These are phyloP conservation scores for Mycena latifolia DNA, from an alignment of 768 basidiomycete species.

Conservation along the genomic window DNA sequence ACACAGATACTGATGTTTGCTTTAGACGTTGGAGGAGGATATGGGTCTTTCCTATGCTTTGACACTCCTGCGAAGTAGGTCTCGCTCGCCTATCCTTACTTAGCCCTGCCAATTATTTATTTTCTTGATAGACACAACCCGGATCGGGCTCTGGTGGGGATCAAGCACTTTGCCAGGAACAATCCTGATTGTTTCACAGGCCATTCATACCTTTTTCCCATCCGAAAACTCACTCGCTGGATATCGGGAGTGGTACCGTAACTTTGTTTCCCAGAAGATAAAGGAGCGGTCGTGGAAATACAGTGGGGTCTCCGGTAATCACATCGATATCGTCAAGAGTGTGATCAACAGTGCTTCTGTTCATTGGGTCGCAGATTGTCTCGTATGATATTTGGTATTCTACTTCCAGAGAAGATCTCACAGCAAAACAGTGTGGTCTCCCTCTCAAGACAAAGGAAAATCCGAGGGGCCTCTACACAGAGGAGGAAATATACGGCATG, in stretches of 20 bases:
- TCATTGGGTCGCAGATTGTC: background rate
- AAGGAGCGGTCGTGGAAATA: slow-evolving; percentile 1
- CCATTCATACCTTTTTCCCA: slow-evolving; percentile 35
- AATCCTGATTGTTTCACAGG: slow-evolving; percentile 18
- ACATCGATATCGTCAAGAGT: background rate
- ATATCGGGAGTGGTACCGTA: background rate
- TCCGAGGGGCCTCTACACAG: slow-evolving; percentile 52
- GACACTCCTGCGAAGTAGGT: slow-evolving; percentile 41
- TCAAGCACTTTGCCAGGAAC: background rate
- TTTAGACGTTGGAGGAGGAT: no score
- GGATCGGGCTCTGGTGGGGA: slow-evolving; percentile 32
- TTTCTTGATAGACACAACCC: slow-evolving; percentile 31
- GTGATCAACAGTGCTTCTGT: background rate
- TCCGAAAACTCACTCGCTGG: background rate
- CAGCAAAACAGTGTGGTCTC: slow-evolving; percentile 28
- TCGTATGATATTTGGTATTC: background rate
- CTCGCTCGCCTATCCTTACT: no score
- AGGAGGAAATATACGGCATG: slow-evolving; percentile 57
- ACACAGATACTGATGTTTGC: slow-evolving; percentile 48
- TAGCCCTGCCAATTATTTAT: no score
- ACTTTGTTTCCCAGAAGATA: background rate
- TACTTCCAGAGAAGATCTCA: background rate
- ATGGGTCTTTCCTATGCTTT: no score
- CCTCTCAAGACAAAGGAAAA: slow-evolving; percentile 54
- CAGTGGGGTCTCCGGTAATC: background rate